These are phyloP conservation scores for Catharanthus roseus DNA, from an alignment of 257 asterid species.

Conservation along the genomic window DNA sequence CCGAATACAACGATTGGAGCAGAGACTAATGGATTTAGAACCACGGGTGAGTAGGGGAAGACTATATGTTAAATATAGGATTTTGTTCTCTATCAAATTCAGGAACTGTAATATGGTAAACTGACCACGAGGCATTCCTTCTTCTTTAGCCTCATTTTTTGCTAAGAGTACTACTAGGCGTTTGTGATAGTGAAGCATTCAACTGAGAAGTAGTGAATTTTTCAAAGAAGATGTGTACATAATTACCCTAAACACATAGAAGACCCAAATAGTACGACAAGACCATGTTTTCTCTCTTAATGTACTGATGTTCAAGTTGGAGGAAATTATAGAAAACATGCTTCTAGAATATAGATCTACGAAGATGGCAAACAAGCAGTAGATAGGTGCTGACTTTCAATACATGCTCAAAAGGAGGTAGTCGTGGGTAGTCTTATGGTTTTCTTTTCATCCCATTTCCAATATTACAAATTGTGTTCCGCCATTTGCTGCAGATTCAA, in stretches of 20 bases:
- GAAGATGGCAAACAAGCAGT: not conserved
- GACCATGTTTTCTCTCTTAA: not conserved
- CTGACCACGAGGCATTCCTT: not conserved
- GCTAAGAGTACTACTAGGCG: not conserved
- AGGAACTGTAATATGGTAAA: conserved; percentile 1
- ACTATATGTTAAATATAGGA: not conserved
- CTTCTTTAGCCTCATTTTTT: not conserved
- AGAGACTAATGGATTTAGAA: conserved; percentile 73
- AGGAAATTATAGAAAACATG: not conserved
- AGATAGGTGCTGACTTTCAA: not conserved
- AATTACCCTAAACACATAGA: not conserved
- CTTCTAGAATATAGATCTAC: not conserved
- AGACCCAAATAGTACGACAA: not conserved
- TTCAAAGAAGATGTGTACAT: not conserved
- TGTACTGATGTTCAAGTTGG: not conserved
- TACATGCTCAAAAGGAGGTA: not conserved
- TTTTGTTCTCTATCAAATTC: not conserved
- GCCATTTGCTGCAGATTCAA: conserved; percentile 63
- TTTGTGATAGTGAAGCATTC: not conserved
- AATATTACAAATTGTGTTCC: conserved; percentile 1
- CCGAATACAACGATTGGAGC: conserved; percentile 81
- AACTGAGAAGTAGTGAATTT: not conserved
- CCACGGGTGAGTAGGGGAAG: conserved; percentile 75
- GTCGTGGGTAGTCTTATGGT: not conserved
- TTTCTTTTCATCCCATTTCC: not conserved